Evolutionary conservation across 2,329 filamentous ascomycete genomes (phyloP).

Genomic region (Diaporthe sp.): DNA sequence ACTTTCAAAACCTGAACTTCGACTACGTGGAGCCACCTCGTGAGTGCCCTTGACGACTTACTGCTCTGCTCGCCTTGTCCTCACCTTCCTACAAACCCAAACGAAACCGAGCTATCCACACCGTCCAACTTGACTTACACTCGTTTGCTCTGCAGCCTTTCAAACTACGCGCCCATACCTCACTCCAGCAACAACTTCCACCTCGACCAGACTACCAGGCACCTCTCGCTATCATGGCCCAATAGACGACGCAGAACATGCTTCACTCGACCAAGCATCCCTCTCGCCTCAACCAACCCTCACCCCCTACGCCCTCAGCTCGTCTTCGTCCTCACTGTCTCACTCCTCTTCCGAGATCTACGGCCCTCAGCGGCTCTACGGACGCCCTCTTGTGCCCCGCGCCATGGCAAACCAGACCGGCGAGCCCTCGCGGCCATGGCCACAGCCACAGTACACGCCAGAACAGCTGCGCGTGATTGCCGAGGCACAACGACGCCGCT

Average conservation of each 20-base stretch:
- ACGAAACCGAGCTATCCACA: neutral
- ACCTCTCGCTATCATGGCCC: conserved; percentile 42
- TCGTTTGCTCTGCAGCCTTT: conserved; percentile 34
- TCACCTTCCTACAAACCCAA: neutral
- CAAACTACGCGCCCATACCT: conserved; percentile 24
- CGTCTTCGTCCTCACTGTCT: conserved; percentile 52
- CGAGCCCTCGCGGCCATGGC: conserved; percentile 45
- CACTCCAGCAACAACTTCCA: conserved; percentile 44
- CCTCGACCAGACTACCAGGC: conserved; percentile 43
- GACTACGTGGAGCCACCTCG: conserved; percentile 45
- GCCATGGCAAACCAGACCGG: conserved; percentile 43
- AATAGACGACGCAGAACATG: conserved; percentile 44
- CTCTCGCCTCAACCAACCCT: conserved; percentile 54
- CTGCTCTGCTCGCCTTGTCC: neutral
- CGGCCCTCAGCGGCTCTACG: conserved; percentile 58
- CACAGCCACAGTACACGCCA: conserved; percentile 42
- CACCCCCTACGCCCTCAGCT: conserved; percentile 56
- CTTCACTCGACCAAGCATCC: conserved; percentile 47
- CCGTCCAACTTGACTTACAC: conserved; percentile 38
- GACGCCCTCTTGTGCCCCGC: conserved; percentile 48
- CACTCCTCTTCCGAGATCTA: conserved; percentile 58
- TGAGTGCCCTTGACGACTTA: conserved; percentile 42
- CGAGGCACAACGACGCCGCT: conserved; percentile 32
- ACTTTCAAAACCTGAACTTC: conserved; percentile 43
- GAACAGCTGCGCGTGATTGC: conserved; percentile 43